These are phyloP conservation scores for Malassezia globosa DNA, from an alignment of 1,284 basidiomycete genomes.

Conservation along the genomic window DNA sequence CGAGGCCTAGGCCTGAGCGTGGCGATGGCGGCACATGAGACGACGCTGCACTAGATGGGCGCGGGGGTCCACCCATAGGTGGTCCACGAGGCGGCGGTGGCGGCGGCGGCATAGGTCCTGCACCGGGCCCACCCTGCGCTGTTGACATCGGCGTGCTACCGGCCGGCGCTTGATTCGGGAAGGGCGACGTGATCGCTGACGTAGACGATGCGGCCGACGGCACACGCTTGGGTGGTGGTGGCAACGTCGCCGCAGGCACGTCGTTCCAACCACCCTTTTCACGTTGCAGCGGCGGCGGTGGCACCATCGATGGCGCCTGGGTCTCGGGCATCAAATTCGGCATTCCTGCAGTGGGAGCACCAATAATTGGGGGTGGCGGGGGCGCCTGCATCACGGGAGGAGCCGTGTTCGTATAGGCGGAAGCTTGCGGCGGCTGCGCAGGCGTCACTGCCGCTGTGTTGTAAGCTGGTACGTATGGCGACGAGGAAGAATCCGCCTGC, in stretches of 20 bases:
- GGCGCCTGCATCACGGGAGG: conserved; percentile 46
- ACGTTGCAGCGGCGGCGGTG: conserved; percentile 52
- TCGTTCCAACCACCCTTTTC: conserved; percentile 84
- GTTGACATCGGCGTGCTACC: conserved; percentile 14
- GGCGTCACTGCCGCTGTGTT: conserved; percentile 26
- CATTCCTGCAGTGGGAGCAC: conserved; percentile 48
- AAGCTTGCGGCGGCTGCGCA: conserved; percentile 16
- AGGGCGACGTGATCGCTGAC: conserved; percentile 64
- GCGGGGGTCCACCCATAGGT: conserved; percentile 17
- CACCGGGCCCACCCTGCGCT: too few relatives aligned
- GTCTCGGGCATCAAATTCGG: conserved; percentile 19
- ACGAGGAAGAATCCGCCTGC: conserved; percentile 10
- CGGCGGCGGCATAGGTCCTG: neutral
- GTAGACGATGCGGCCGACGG: conserved; percentile 25
- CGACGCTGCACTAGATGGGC: conserved; percentile 3
- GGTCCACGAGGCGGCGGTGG: conserved; percentile 33
- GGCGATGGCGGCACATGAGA: neutral
- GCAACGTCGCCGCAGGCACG: conserved; percentile 52
- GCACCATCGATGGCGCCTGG: conserved; percentile 13
- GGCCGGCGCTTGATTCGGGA: conserved; percentile 58
- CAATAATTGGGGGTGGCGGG: conserved; percentile 30
- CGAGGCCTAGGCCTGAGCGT: conserved; percentile 7
- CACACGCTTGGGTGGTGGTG: conserved; percentile 41
- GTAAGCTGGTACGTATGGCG: conserved; percentile 7
- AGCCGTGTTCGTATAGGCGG: conserved; percentile 28